Evolutionary conservation across 345 rosid species (phyloP).

Genomic region (Durio zibethinus): DNA sequence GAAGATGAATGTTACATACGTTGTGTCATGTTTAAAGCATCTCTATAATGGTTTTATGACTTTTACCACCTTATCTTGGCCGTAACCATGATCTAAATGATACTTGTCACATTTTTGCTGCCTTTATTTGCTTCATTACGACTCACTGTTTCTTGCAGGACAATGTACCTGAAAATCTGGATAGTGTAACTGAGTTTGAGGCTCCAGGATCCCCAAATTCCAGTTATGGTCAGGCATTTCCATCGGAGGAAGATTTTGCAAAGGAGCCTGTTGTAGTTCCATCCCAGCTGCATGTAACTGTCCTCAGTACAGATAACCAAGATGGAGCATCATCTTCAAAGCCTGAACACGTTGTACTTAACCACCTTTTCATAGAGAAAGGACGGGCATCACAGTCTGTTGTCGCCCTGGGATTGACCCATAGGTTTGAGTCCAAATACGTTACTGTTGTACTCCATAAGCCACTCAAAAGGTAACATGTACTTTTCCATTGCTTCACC

Average conservation of each 20-base stretch:
- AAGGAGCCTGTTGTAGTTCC: slow-evolving; percentile 78
- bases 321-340: slow-evolving; percentile 49
- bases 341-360: slow-evolving; percentile 84
- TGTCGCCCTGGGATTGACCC: slow-evolving; percentile 79
- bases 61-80: background rate
- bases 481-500: slow-evolving; percentile 1
- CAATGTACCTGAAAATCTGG: slow-evolving; percentile 68
- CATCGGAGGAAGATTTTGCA: slow-evolving; percentile 61
- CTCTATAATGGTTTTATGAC: too few species aligned
- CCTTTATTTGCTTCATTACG: background rate
- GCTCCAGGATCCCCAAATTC: slow-evolving; percentile 77
- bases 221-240: slow-evolving; percentile 60
- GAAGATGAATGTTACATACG: background rate
- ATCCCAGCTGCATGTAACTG: slow-evolving; percentile 64
- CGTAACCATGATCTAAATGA: background rate
- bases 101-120: background rate
- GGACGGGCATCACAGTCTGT: slow-evolving; percentile 74
- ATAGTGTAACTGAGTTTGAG: slow-evolving; percentile 74
- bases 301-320: slow-evolving; percentile 45
- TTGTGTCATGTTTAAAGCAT: background rate
- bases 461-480: slow-evolving; percentile 56
- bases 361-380: slow-evolving; percentile 79
- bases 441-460: slow-evolving; percentile 87
- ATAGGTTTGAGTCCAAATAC: slow-evolving; percentile 85
- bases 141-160: slow-evolving; percentile 42